A percentile compares a stretch with the other conserved stretches of the same genome.
These are phyloP conservation scores for Cladophialophora exuberans DNA, from an alignment of 2,329 filamentous ascomycete genomes.

Conservation along the genomic window DNA sequence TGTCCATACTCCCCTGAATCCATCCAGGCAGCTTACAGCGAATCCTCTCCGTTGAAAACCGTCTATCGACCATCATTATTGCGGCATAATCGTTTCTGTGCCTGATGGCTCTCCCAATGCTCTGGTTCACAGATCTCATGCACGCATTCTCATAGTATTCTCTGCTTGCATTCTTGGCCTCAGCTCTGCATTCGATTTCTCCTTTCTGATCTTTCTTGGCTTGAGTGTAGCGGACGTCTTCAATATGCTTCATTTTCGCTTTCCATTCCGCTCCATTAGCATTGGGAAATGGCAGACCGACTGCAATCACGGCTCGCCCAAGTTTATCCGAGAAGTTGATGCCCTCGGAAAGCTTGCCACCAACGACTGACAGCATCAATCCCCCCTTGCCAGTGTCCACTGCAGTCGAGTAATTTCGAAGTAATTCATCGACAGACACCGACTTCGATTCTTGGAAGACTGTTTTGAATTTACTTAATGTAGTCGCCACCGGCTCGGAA, in stretches of 20 bases:
- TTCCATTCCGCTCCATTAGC: constrained; percentile 89
- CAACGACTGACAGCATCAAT: constrained; percentile 85
- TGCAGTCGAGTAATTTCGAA: constrained; percentile 72
- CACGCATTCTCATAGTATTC: constrained; percentile 94
- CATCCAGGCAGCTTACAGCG: constrained; percentile 81
- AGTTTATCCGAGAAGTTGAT: constrained; percentile 96
- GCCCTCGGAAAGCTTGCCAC: constrained; percentile 92
- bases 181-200: constrained; percentile 32
- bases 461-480: constrained; percentile 55
- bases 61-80: constrained; percentile 80
- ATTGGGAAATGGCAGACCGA: constrained; percentile 92
- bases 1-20: constrained; percentile 74
- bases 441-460: constrained; percentile 61
- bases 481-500: constrained; percentile 15
- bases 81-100: constrained; percentile 87
- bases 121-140: constrained; percentile 97
- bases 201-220: constrained; percentile 23
- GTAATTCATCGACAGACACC: constrained; percentile 64
- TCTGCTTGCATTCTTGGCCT: constrained; percentile 58
- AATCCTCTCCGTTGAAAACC: constrained; percentile 76
- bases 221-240: constrained; percentile 43
- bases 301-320: constrained; percentile 85
- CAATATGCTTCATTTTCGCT: constrained; percentile 85
- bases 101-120: constrained; percentile 87
- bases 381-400: constrained; percentile 69